Evolutionary conservation across 768 basidiomycete genomes (phyloP), one percentile per base, ranked within the genome.

Genomic region (Suillus luteus): DNA sequence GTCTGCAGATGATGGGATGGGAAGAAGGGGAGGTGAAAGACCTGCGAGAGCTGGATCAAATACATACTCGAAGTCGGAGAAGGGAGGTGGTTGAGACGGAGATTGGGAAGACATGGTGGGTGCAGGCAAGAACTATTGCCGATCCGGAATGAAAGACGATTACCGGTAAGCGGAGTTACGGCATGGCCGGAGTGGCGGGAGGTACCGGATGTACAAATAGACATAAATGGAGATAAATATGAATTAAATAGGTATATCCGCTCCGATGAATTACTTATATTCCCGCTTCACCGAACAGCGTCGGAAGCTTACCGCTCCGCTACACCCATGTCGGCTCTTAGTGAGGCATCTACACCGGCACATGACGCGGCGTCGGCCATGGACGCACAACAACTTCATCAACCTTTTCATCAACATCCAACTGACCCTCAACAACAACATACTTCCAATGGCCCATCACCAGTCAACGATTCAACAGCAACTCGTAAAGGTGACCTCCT

Each of bases 261-360:
- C 72, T 66, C 75, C 69, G 74, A 73, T 49, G 65, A 65, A 63
- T 60, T 63, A 68, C 73, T 68, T 69, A 73, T 73, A 73, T 67
- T 59, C 55, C 65, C 52, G 61, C 54, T 71, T 44, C 68, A 65
- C 73, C 73, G 75, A 71, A 49, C 19, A 31, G 38, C 61, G 55
- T 74, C 74, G 74, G 74, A 67, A 69, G 69, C 51, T 69, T 67
- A 71, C 71, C 71, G 72, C 77, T 77, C 80, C 80, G 79, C 77
- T 77, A 76, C 80, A 75, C 77, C 79, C 80, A 90, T 90, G 88
- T 89, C 89, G 86, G 88, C 86, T 80, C 85, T 89, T 79, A 82
- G 83, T 81, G 83, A 86, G 79, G 86, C 86, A 73, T 78, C 81
- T 73, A 85, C 86, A 80, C 86, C 87, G 87, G 79, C 86, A 81